Conservation (phyloP, 495 filamentous ascomycete genomes). For the Halenospora varia region DNA sequence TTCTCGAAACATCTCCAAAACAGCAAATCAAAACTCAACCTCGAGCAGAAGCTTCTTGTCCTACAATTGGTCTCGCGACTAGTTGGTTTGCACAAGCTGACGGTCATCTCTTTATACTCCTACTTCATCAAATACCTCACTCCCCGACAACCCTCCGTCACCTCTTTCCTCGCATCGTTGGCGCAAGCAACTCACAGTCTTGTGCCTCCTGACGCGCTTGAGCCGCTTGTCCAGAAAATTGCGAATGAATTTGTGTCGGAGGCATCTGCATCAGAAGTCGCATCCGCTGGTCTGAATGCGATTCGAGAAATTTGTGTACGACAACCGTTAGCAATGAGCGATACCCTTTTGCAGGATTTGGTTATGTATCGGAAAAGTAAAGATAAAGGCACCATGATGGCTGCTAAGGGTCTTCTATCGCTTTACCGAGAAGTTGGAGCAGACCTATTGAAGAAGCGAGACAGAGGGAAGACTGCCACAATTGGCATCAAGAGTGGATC, state of each 20-base stretch:
- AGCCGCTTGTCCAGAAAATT: constrained; percentile 90
- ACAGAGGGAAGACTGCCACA: constrained; percentile 89
- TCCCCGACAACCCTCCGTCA: constrained; percentile 88
- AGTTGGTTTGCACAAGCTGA: constrained; percentile 88
- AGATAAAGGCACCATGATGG: constrained; percentile 98
- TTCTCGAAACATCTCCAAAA: constrained; percentile 91
- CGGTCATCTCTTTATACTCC: constrained; percentile 78
- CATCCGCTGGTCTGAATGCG: constrained; percentile 87
- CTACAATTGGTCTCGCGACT: constrained; percentile 87
- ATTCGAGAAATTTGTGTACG: constrained; percentile 91
- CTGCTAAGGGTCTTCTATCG: constrained; percentile 81
- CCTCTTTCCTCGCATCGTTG: constrained; percentile 87
- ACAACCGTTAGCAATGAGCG: constrained; percentile 92
- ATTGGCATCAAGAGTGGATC: constrained; percentile 71
- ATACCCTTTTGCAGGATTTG: constrained; percentile 92
- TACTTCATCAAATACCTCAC: constrained; percentile 82
- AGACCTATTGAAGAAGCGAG: constrained; percentile 83
- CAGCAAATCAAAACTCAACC: constrained; percentile 74
- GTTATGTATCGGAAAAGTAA: constrained; percentile 96
- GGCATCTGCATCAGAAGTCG: constrained; percentile 84
- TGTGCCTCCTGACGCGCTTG: constrained; percentile 89
- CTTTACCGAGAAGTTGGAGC: constrained; percentile 88
- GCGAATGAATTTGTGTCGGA: constrained; percentile 98
- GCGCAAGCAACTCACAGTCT: constrained; percentile 89
- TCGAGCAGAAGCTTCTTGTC: constrained; percentile 88